Evolutionary conservation across 176 grass and related monocot species (phyloP).

Genomic region (Metroxylon sagu): DNA sequence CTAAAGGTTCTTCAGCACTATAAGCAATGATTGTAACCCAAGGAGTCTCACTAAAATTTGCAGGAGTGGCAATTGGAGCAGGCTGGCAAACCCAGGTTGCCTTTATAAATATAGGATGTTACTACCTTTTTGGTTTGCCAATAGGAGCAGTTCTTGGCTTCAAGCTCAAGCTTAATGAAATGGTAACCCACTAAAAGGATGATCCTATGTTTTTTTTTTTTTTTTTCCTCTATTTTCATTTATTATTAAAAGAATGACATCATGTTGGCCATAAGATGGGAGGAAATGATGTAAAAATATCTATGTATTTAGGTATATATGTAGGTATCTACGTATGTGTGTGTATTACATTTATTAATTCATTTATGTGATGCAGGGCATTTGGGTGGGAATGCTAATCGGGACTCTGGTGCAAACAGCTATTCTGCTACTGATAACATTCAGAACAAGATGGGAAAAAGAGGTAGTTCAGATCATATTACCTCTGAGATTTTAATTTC

Average conservation of each 20-base stretch:
- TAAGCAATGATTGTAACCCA: too few species aligned
- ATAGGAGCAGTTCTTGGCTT: conserved; percentile 53
- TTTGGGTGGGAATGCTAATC: conserved; percentile 52
- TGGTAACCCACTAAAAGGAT: conserved; percentile 4
- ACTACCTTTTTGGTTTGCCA: conserved; percentile 52
- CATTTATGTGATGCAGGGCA: conserved; percentile 37
- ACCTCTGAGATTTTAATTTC: too few species aligned
- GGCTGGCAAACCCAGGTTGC: conserved; percentile 74
- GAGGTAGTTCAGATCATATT: conserved; percentile 24
- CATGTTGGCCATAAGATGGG: too few species aligned
- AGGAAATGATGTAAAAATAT: too few species aligned
- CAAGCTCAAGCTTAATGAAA: conserved; percentile 38
- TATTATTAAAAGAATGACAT: too few species aligned
- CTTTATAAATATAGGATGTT: conserved; percentile 51
- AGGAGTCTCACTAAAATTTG: background rate
- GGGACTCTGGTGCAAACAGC: conserved; percentile 46
- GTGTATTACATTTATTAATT: too few species aligned
- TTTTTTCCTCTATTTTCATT: too few species aligned
- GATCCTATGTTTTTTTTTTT: too few species aligned
- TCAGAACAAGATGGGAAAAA: conserved; percentile 61
- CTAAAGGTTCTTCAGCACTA: too few species aligned
- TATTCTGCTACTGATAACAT: conserved; percentile 42
- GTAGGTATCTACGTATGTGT: too few species aligned
- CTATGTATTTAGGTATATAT: too few species aligned
- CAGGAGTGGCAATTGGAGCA: conserved; percentile 63